Evolutionary conservation across 1,284 basidiomycete species (phyloP).

Genomic region (Ustilago esculenta): DNA sequence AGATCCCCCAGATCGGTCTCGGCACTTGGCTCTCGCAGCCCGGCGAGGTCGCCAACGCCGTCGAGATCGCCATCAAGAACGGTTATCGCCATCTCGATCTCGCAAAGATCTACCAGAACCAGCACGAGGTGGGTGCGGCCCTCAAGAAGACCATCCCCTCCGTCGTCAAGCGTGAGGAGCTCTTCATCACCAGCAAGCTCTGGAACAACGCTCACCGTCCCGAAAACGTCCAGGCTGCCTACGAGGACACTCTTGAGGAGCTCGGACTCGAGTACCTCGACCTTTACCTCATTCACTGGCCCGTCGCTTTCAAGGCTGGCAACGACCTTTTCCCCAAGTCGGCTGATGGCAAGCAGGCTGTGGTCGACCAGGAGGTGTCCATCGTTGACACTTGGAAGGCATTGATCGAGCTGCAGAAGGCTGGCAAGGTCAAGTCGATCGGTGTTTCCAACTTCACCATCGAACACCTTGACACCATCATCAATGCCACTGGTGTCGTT

Average conservation of each 20-base stretch:
- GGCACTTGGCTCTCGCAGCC: slow-evolving; percentile 84
- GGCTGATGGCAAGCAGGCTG: slow-evolving; percentile 68
- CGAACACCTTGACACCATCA: slow-evolving; percentile 76
- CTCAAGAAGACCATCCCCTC: slow-evolving; percentile 68
- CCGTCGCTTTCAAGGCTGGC: slow-evolving; percentile 70
- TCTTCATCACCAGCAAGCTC: slow-evolving; percentile 70
- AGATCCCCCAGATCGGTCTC: slow-evolving; percentile 71
- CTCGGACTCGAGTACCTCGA: slow-evolving; percentile 68
- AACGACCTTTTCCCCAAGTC: slow-evolving; percentile 71
- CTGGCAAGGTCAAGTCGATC: slow-evolving; percentile 67
- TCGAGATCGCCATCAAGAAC: slow-evolving; percentile 53
- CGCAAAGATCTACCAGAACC: slow-evolving; percentile 63
- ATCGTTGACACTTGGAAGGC: slow-evolving; percentile 84
- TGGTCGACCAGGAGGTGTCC: slow-evolving; percentile 74
- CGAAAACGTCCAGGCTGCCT: slow-evolving; percentile 64
- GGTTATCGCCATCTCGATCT: slow-evolving; percentile 65
- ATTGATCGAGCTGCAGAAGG: slow-evolving; percentile 73
- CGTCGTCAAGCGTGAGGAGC: slow-evolving; percentile 69
- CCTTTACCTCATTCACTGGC: slow-evolving; percentile 83
- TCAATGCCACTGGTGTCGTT: slow-evolving; percentile 78
- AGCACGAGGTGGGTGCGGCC: slow-evolving; percentile 69
- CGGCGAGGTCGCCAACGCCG: slow-evolving; percentile 78
- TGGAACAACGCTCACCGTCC: slow-evolving; percentile 76
- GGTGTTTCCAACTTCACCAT: slow-evolving; percentile 82
- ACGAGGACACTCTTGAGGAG: slow-evolving; percentile 68